A percentile compares a stretch with the other conserved stretches of the same genome.
Evolutionary conservation across 2,329 filamentous ascomycete genomes (phyloP).

Genomic region (Madurella mycetomatis): DNA sequence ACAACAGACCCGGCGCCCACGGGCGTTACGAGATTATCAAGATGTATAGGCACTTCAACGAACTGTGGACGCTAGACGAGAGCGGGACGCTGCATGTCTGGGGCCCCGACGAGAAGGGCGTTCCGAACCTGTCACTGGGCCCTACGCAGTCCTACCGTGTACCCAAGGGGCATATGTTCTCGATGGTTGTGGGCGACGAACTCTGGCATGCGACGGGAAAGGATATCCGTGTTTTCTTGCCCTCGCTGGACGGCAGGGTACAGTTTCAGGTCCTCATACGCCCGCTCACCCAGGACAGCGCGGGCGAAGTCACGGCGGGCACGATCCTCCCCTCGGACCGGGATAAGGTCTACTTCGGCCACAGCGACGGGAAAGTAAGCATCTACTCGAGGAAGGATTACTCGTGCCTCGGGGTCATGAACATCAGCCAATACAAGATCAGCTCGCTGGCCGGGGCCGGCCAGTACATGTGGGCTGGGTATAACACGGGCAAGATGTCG

Average conservation of each 20-base stretch:
- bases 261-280: constrained; percentile 72
- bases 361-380: constrained; percentile 88
- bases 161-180: constrained; percentile 78
- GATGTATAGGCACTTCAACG: constrained; percentile 80
- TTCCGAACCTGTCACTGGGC: constrained; percentile 68
- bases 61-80: constrained; percentile 93
- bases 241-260: constrained; percentile 60
- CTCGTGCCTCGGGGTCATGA: constrained; percentile 73
- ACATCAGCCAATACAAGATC: constrained; percentile 91
- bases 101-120: constrained; percentile 67
- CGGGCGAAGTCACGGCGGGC: constrained; percentile 84
- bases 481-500: constrained; percentile 89
- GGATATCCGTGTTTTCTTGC: constrained; percentile 78
- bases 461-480: constrained; percentile 83
- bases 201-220: constrained; percentile 88
- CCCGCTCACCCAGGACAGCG: constrained; percentile 65
- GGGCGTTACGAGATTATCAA: constrained; percentile 73
- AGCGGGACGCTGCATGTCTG: constrained; percentile 82
- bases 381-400: constrained; percentile 81
- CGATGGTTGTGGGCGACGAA: constrained; percentile 76
- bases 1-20: constrained; percentile 67
- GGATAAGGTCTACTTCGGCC: constrained; percentile 82
- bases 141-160: constrained; percentile 72
- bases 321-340: constrained; percentile 69
- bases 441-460: constrained; percentile 79